phyloP scores from a whole-genome alignment of 2,329 filamentous ascomycete genomes.

The Thelonectria discophora region DNA sequence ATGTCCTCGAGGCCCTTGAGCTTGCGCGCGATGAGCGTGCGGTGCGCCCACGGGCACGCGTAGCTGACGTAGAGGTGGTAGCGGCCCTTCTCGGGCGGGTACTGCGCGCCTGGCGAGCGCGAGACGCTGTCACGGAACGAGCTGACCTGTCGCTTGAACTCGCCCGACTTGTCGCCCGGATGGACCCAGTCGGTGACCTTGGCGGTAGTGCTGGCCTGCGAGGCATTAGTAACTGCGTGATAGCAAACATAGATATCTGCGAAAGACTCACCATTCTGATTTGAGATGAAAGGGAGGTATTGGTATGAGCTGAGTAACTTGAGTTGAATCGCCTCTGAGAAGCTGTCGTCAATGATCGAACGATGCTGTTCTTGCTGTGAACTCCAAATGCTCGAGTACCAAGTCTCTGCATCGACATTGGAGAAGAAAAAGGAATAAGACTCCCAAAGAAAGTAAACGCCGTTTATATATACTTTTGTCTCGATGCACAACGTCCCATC shows the following conservation, averaged over 20 bases:
- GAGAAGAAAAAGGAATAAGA: slow-evolving; percentile 15
- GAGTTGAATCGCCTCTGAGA: slow-evolving; percentile 5
- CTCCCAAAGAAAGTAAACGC: slow-evolving; percentile 5
- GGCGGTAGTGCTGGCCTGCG: slow-evolving; percentile 30
- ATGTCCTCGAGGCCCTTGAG: slow-evolving; percentile 92
- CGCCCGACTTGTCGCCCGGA: slow-evolving; percentile 79
- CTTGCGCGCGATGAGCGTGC: slow-evolving; percentile 85
- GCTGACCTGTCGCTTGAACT: slow-evolving; percentile 90
- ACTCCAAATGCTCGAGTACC: slow-evolving; percentile 30
- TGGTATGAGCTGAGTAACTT: slow-evolving; percentile 1
- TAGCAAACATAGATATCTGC: background rate
- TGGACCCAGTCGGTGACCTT: slow-evolving; percentile 85
- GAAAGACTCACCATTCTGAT: slow-evolving; percentile 36
- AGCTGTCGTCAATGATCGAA: slow-evolving; percentile 24
- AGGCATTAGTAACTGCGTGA: slow-evolving; percentile 19
- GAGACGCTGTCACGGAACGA: slow-evolving; percentile 85
- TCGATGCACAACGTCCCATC: background rate
- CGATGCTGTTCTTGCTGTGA: slow-evolving; percentile 22
- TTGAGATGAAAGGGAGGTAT: slow-evolving; percentile 25
- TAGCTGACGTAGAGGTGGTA: slow-evolving; percentile 97
- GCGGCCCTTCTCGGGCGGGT: slow-evolving; percentile 84
- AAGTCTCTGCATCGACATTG: slow-evolving; percentile 36
- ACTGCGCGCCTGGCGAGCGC: slow-evolving; percentile 74
- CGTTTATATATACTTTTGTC: slow-evolving; percentile 34
- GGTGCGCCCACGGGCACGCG: slow-evolving; percentile 93